A percentile compares a stretch with the other conserved stretches of the same genome.
phyloP scores from a whole-genome alignment of 192 early-diverging fungal genomes.

The Mortierella alpina region DNA sequence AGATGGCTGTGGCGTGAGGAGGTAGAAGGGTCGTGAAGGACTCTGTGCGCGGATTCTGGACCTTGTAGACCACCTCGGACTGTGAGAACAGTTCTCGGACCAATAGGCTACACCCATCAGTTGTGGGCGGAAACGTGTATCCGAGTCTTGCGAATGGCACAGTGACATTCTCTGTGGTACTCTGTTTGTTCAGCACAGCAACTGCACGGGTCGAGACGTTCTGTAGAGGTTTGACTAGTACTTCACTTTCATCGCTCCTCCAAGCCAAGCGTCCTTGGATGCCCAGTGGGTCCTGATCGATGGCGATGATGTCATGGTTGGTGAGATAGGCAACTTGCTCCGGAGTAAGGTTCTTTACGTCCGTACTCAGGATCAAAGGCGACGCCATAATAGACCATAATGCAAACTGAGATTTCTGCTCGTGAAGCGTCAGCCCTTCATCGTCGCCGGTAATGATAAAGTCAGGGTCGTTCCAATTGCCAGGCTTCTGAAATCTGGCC shows the following conservation, averaged over 20 bases:
- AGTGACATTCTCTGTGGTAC: constrained; percentile 3
- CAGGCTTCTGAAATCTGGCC: constrained; percentile 48
- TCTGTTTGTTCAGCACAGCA: constrained; percentile 40
- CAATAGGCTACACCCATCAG: constrained; percentile 12
- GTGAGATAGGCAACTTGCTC: constrained; percentile 52
- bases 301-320: constrained; percentile 64
- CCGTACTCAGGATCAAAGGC: constrained; percentile 69
- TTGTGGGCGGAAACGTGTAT: constrained; percentile 17
- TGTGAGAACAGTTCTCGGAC: constrained; percentile 38
- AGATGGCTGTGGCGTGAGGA: constrained; percentile 31
- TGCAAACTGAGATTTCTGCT: constrained; percentile 62
- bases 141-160: constrained; percentile 42
- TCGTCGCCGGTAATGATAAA: constrained; percentile 60
- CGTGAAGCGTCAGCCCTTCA: constrained; percentile 42
- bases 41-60: constrained; percentile 18
- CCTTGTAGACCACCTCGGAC: constrained; percentile 17
- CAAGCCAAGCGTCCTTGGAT: constrained; percentile 36
- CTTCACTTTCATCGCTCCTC: constrained; percentile 21
- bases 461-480: constrained; percentile 55
- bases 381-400: constrained; percentile 69
- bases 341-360: constrained; percentile 50
- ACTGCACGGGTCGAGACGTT: constrained; percentile 28
- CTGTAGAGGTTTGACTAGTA: constrained; percentile 32
- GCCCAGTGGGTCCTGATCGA: constrained; percentile 71
- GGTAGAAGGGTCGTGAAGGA: constrained; percentile 5